Percentiles rank a stretch among this genome's conserved stretches.
These are phyloP conservation scores for Coprinopsis marcescibilis DNA, from an alignment of 768 basidiomycete genomes.

Conservation along the genomic window DNA sequence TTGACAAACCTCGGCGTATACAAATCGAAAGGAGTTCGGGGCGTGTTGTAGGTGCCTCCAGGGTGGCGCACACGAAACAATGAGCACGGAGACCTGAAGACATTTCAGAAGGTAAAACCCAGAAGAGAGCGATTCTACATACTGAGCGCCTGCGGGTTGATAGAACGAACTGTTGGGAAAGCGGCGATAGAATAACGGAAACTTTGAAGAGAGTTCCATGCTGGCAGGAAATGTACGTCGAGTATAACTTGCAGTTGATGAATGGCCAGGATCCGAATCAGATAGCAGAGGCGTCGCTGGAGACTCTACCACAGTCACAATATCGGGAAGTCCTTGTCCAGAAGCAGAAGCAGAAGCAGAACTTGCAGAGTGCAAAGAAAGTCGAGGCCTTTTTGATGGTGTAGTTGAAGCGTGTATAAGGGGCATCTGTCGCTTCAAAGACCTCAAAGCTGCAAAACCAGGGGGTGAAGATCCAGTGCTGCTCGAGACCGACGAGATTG, in stretches of 20 bases:
- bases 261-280: too few relatives aligned
- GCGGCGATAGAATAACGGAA: conserved; percentile 62
- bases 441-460: neutral
- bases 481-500: conserved; percentile 17
- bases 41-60: conserved; percentile 54
- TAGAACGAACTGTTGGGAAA: conserved; percentile 63
- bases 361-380: too few relatives aligned
- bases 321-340: too few relatives aligned
- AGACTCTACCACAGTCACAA: too few relatives aligned
- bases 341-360: too few relatives aligned
- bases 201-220: conserved; percentile 42
- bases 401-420: neutral
- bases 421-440: neutral
- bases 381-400: neutral
- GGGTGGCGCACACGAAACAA: conserved; percentile 32
- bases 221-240: conserved; percentile 45
- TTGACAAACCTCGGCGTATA: conserved; percentile 77
- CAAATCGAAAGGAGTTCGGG: conserved; percentile 56
- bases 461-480: conserved; percentile 9
- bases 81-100: conserved; percentile 28
- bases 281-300: too few relatives aligned
- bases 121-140: conserved; percentile 16
- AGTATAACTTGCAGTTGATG: conserved; percentile 7
- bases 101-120: neutral
- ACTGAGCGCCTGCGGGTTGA: conserved; percentile 34